A percentile compares a stretch with the other conserved stretches of the same genome.
phyloP scores from a whole-genome alignment of 495 filamentous ascomycete genomes.

The Penicillium dipodomyicola region DNA sequence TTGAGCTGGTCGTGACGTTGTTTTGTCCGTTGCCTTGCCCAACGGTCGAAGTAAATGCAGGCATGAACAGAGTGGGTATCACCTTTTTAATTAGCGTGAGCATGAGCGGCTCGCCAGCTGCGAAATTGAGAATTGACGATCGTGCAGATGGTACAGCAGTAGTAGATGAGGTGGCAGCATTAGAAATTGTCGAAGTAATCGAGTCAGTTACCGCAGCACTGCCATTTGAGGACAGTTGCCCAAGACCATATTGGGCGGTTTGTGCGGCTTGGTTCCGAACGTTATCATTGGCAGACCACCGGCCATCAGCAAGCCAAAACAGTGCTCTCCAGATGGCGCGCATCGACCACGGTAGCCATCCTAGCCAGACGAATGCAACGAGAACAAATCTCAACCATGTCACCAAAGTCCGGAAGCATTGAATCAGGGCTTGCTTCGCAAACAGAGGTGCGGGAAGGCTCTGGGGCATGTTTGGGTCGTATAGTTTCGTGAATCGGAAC shows the following conservation, averaged over 20 bases:
- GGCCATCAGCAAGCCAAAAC: constrained; percentile 95
- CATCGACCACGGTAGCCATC: constrained; percentile 86
- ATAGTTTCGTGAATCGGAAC: constrained; percentile 97
- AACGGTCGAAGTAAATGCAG: constrained; percentile 34
- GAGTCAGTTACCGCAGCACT: constrained; percentile 32
- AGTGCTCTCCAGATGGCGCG: constrained; percentile 84
- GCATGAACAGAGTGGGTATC: constrained; percentile 40
- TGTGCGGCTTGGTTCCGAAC: constrained; percentile 23
- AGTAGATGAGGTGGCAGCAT: constrained; percentile 26
- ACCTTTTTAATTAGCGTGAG: constrained; percentile 47
- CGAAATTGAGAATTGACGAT: constrained; percentile 44
- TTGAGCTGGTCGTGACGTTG: constrained; percentile 24
- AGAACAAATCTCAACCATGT: constrained; percentile 75
- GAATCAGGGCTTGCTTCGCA: constrained; percentile 67
- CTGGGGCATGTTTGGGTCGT: constrained; percentile 87
- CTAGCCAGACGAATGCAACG: constrained; percentile 84
- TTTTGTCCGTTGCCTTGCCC: constrained; percentile 17
- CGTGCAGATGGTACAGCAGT: constrained; percentile 29
- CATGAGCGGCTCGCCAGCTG: constrained; percentile 48
- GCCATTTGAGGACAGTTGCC: constrained; percentile 27
- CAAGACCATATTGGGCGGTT: constrained; percentile 16
- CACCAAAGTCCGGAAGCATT: constrained; percentile 64
- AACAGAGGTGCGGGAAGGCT: constrained; percentile 78
- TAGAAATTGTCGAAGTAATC: constrained; percentile 28
- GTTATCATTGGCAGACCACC: constrained; percentile 57